A percentile compares a stretch with the other conserved stretches of the same genome.
phyloP scores from a whole-genome alignment of 75 land plant species.

The Sequoia sempervirens region DNA sequence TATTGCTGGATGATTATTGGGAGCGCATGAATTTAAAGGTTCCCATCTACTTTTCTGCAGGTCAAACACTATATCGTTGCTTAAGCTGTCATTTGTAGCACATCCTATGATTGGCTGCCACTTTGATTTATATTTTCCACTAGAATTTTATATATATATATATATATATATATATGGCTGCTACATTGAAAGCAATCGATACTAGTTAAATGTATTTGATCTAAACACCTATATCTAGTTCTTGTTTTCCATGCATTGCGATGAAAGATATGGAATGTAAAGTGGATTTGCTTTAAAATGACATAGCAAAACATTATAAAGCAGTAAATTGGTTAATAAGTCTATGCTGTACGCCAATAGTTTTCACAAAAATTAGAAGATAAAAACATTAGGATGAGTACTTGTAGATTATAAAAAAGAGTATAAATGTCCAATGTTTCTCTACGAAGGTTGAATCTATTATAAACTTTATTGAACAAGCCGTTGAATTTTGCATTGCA shows the following conservation, averaged over 20 bases:
- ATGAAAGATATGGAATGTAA: neutral
- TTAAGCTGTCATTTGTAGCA: neutral
- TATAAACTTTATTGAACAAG: too few species aligned
- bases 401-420: neutral
- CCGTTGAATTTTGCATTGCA: too few species aligned
- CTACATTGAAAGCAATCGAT: neutral
- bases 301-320: neutral
- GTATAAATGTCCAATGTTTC: too few species aligned
- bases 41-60: slow-evolving; percentile 96
- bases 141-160: neutral
- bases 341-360: too few species aligned
- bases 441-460: too few species aligned
- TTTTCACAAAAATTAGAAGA: neutral
- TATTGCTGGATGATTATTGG: slow-evolving; percentile 96
- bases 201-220: neutral
- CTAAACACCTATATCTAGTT: neutral
- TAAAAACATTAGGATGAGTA: neutral
- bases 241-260: neutral
- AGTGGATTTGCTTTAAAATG: neutral
- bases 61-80: slow-evolving; percentile 26
- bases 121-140: neutral
- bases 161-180: too few species aligned
- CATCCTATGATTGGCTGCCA: neutral
- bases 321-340: neutral
- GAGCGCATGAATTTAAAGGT: slow-evolving; percentile 85